Evolutionary conservation across 371 early-diverging fungal species (phyloP).

Genomic region (Lichtheimia ramosa): DNA sequence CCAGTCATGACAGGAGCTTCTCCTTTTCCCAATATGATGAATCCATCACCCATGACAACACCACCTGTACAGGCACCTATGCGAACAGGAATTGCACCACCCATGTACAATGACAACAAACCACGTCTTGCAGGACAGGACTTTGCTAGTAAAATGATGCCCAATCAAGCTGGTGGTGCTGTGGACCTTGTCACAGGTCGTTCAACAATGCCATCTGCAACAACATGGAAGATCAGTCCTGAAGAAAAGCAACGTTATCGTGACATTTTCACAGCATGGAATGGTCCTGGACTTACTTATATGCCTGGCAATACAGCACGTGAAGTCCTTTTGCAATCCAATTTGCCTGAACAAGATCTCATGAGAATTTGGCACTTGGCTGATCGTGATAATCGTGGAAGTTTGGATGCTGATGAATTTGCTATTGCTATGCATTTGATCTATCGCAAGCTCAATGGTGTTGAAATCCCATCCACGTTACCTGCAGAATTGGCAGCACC

Average conservation of each 20-base stretch:
- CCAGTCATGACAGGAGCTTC: slow-evolving; percentile 26
- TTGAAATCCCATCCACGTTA: slow-evolving; percentile 71
- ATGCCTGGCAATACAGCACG: slow-evolving; percentile 82
- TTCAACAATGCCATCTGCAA: slow-evolving; percentile 19
- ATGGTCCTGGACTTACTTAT: slow-evolving; percentile 74
- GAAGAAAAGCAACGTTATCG: slow-evolving; percentile 82
- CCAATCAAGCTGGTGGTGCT: slow-evolving; percentile 36
- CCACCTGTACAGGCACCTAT: slow-evolving; percentile 16
- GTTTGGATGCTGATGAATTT: slow-evolving; percentile 53
- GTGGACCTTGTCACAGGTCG: slow-evolving; percentile 29
- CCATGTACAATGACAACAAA: slow-evolving; percentile 19
- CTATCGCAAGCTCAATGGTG: slow-evolving; percentile 75
- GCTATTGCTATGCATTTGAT: slow-evolving; percentile 57
- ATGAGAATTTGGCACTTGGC: slow-evolving; percentile 54
- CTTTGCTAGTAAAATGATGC: slow-evolving; percentile 56
- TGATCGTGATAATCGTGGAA: slow-evolving; percentile 46
- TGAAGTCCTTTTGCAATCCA: slow-evolving; percentile 68
- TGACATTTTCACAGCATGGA: slow-evolving; percentile 85
- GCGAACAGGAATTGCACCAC: slow-evolving; percentile 23
- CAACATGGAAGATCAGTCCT: slow-evolving; percentile 78
- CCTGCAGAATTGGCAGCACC: slow-evolving; percentile 86
- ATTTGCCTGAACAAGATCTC: slow-evolving; percentile 32
- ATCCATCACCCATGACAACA: slow-evolving; percentile 10
- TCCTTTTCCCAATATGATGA: slow-evolving; percentile 12
- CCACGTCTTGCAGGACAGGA: slow-evolving; percentile 41